Evolutionary conservation across 768 basidiomycete species (phyloP).

Genomic region (Lentinula sp.): DNA sequence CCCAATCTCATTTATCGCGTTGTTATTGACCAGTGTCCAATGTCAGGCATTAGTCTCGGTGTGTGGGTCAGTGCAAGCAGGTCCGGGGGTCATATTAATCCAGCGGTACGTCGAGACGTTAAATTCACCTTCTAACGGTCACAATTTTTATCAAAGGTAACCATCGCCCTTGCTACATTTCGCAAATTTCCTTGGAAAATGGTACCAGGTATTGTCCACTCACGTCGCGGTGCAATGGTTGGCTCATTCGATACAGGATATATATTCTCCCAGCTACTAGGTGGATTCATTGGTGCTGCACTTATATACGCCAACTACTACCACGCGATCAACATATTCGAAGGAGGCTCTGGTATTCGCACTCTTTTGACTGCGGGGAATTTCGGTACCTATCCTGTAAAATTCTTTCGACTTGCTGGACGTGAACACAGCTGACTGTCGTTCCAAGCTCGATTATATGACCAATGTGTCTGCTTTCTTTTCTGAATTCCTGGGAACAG

Average conservation of each 20-base stretch:
- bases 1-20: neutral
- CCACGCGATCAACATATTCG: constrained; percentile 61
- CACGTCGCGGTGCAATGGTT: neutral
- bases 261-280: constrained; percentile 59
- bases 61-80: constrained; percentile 43
- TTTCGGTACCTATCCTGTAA: constrained; percentile 37
- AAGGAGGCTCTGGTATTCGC: constrained; percentile 51
- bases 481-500: constrained; percentile 39
- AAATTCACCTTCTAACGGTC: neutral
- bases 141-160: constrained; percentile 39
- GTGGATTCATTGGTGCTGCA: constrained; percentile 56
- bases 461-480: constrained; percentile 12
- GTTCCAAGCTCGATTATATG: constrained; percentile 8
- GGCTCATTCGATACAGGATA: constrained; percentile 26
- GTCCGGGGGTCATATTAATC: constrained; percentile 43
- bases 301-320: constrained; percentile 64
- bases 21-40: neutral
- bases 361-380: constrained; percentile 51
- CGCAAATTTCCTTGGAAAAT: constrained; percentile 78
- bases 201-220: constrained; percentile 43
- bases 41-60: constrained; percentile 36
- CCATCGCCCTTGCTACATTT: constrained; percentile 60
- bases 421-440: neutral
- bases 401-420: neutral
- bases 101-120: constrained; percentile 20